Percentiles rank a stretch among this genome's conserved stretches.
These are phyloP conservation scores for Physcomitrellopsis africana DNA, from an alignment of 225 moss, liverwort and hornwort species.

Conservation along the genomic window DNA sequence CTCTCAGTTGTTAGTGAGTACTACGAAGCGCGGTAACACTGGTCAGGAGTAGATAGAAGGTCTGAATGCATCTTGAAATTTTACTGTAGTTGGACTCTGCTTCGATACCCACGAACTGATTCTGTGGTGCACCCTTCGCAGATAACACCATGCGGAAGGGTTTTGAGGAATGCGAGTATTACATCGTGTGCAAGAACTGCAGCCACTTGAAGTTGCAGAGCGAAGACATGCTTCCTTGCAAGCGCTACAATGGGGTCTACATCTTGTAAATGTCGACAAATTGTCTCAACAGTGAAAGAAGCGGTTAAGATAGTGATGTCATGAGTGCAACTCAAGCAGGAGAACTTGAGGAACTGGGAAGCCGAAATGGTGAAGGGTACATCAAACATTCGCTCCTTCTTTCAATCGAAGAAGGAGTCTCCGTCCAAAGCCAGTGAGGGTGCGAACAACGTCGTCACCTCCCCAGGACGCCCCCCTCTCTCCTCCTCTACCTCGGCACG, in stretches of 20 bases:
- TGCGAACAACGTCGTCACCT: conserved; percentile 2
- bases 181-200: not conserved
- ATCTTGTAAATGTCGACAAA: conserved; percentile 15
- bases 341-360: too few species aligned
- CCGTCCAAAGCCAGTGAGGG: conserved; percentile 34
- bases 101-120: not conserved
- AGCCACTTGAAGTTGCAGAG: not conserved
- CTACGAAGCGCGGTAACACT: too few species aligned
- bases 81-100: not conserved
- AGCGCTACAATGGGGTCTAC: conserved; percentile 19
- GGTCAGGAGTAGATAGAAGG: too few species aligned
- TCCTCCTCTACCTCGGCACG: conserved; percentile 38
- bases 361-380: conserved; percentile 66
- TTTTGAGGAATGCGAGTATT: not conserved
- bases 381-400: conserved; percentile 61
- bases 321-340: not conserved
- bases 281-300: not conserved
- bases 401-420: conserved; percentile 49
- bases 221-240: not conserved
- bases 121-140: conserved; percentile 4
- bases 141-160: not conserved
- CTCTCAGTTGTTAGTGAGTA: too few species aligned
- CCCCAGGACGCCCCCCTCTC: conserved; percentile 52
- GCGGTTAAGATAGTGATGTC: conserved; percentile 4
- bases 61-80: too few species aligned